These are phyloP conservation scores for Marsdenia floribunda DNA, from an alignment of 257 asterid genomes.

Conservation along the genomic window DNA sequence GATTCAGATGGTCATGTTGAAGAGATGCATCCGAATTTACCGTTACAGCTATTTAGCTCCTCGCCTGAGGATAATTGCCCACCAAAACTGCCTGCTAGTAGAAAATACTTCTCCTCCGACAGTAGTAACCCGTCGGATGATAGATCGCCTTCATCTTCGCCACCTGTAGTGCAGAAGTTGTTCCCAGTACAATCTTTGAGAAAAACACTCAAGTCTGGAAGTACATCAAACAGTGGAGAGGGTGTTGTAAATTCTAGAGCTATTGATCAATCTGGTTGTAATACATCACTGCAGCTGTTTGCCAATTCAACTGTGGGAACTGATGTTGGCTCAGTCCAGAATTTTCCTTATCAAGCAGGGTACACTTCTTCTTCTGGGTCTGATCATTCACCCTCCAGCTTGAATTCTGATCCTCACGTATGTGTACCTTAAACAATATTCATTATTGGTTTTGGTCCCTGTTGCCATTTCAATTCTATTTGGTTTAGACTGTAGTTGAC, in stretches of 20 bases:
- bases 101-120: conserved; percentile 54
- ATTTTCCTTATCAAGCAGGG: conserved; percentile 51
- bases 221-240: conserved; percentile 30
- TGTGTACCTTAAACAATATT: not conserved
- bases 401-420: conserved; percentile 66
- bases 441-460: not conserved
- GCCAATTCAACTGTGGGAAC: conserved; percentile 40
- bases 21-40: conserved; percentile 36
- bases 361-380: conserved; percentile 76
- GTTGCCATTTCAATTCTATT: conserved; percentile 4
- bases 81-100: conserved; percentile 35
- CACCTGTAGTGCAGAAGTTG: conserved; percentile 58
- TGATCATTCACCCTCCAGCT: conserved; percentile 75
- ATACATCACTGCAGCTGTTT: conserved; percentile 69
- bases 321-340: conserved; percentile 47
- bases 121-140: conserved; percentile 70
- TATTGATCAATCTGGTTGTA: conserved; percentile 31
- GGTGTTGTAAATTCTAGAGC: conserved; percentile 32
- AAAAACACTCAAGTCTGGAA: conserved; percentile 36
- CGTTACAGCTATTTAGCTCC: conserved; percentile 55
- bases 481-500: conserved; percentile 3
- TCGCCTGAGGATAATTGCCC: conserved; percentile 54
- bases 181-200: conserved; percentile 57
- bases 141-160: conserved; percentile 60
- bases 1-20: conserved; percentile 45